These are phyloP conservation scores for Solanum paucissectum DNA, from an alignment of 257 asterid species.

Conservation along the genomic window DNA sequence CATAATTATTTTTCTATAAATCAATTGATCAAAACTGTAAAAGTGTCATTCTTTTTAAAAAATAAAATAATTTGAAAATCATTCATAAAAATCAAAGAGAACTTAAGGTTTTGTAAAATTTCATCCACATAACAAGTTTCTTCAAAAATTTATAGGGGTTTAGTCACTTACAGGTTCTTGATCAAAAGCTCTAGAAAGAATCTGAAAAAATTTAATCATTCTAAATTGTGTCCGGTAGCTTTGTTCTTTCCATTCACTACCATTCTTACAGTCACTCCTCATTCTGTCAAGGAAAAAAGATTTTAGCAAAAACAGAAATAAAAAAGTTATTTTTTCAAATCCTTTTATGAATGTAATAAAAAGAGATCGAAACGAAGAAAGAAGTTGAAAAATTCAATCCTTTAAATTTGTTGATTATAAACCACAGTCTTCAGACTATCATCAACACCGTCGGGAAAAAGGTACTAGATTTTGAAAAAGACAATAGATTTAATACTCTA, in stretches of 20 bases:
- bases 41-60: too few species aligned
- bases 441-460: neutral
- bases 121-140: neutral
- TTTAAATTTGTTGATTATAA: neutral
- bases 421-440: neutral
- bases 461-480: neutral
- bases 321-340: neutral
- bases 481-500: neutral
- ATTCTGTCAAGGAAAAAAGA: neutral
- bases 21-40: too few species aligned
- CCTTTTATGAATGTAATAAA: neutral
- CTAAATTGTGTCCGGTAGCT: constrained; percentile 26
- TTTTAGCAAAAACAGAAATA: neutral
- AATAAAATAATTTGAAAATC: too few species aligned
- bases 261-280: constrained; percentile 13
- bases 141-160: neutral
- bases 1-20: too few species aligned
- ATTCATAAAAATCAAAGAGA: neutral
- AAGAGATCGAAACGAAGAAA: too few species aligned
- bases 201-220: constrained; percentile 24
- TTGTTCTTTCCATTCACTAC: constrained; percentile 19
- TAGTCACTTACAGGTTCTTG: neutral
- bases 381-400: too few species aligned
- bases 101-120: neutral
- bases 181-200: neutral